Evolutionary conservation across 768 basidiomycete genomes (phyloP).

Genomic region (Pleurotus tuoliensis): DNA sequence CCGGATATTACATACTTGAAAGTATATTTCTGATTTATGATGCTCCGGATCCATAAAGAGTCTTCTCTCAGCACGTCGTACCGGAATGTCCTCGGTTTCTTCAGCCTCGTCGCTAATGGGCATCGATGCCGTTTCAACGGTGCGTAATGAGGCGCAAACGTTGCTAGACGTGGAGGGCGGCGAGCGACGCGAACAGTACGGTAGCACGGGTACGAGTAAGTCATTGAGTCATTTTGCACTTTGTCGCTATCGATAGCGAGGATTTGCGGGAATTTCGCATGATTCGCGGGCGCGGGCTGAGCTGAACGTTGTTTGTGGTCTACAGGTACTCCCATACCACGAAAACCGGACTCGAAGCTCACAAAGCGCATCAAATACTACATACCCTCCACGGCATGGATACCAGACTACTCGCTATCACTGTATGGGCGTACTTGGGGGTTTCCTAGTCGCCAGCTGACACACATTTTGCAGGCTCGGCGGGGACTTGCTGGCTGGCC

Average conservation of each 20-base stretch:
- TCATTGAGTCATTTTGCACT: neutral
- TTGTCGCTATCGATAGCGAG: neutral
- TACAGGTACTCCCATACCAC: neutral
- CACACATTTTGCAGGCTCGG: conserved; percentile 23
- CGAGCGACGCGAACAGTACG: neutral
- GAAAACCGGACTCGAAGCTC: conserved; percentile 25
- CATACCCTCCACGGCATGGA: conserved; percentile 74
- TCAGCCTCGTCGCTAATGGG: conserved; percentile 5
- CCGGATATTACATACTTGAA: neutral
- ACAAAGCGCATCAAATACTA: conserved; percentile 64
- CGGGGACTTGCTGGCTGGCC: conserved; percentile 74
- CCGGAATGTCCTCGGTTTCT: conserved; percentile 2
- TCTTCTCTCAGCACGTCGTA: neutral
- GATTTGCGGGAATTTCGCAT: neutral
- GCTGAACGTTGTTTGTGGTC: neutral
- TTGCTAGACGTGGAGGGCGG: neutral
- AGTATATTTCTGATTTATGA: neutral
- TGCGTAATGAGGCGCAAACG: neutral
- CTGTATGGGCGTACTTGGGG: conserved; percentile 41
- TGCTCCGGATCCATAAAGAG: conserved; percentile 1
- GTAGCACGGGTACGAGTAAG: neutral
- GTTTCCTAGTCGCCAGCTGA: neutral
- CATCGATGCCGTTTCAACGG: neutral
- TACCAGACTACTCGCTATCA: conserved; percentile 69
- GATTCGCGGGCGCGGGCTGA: neutral